phyloP scores from a whole-genome alignment of 2,329 filamentous ascomycete species.

The Gyromitra esculenta region DNA sequence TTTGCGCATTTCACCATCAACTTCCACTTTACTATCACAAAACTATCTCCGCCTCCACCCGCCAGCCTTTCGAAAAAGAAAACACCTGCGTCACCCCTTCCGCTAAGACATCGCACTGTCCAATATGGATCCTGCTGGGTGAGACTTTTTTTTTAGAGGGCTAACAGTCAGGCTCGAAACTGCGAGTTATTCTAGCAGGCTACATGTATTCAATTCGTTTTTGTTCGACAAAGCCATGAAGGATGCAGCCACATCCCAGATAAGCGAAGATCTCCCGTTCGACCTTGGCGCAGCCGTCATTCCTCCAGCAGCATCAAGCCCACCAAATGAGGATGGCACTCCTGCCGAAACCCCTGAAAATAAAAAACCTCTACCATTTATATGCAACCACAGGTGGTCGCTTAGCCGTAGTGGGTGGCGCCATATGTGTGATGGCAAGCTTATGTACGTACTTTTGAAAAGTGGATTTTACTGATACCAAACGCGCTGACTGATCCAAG shows the following conservation, averaged over 20 bases:
- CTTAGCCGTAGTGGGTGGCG: neutral
- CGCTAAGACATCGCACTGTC: neutral
- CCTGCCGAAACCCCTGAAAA: neutral
- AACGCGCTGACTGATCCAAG: slow-evolving; percentile 13
- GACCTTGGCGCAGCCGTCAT: neutral
- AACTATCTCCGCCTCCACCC: neutral
- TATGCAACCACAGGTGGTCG: neutral
- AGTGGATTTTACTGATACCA: neutral
- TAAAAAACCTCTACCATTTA: neutral
- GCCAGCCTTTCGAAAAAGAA: neutral
- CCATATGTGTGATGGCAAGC: neutral
- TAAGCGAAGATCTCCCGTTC: neutral
- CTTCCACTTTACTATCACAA: neutral
- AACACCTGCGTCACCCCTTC: neutral
- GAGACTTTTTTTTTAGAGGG: slow-evolving; percentile 28
- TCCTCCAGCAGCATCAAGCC: neutral
- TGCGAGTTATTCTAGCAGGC: no score
- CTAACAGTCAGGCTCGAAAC: slow-evolving; percentile 34
- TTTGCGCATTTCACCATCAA: neutral
- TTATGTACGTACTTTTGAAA: slow-evolving; percentile 1
- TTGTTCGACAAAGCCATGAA: slow-evolving; percentile 10
- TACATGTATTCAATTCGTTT: no score
- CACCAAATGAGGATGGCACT: neutral
- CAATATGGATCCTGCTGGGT: slow-evolving; percentile 14
- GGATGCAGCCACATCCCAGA: neutral